Conservation (phyloP, 257 asterid genomes). For the Forsythia suspensa region DNA sequence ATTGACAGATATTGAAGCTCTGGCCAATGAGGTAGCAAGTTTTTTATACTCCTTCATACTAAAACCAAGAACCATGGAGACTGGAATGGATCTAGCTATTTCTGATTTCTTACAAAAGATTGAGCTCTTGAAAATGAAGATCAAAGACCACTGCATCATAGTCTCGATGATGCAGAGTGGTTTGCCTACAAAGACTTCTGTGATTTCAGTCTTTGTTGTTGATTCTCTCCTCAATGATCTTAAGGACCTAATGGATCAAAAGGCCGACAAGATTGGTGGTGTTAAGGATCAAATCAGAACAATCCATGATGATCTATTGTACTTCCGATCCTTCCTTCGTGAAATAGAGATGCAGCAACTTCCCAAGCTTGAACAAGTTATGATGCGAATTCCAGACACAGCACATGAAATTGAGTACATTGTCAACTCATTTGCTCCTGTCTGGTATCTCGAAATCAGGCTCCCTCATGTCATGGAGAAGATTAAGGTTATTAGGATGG, state of each 20-base stretch:
- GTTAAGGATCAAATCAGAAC: background rate
- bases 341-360: background rate
- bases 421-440: conserved; percentile 8
- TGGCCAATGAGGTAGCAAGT: conserved; percentile 4
- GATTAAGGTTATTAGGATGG: background rate
- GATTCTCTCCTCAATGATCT: conserved; percentile 8
- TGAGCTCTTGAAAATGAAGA: background rate
- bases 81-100: too few species aligned
- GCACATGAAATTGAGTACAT: conserved; percentile 14
- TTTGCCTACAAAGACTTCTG: background rate
- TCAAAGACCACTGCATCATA: background rate
- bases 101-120: background rate
- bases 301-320: background rate
- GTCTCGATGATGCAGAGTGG: background rate
- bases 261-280: background rate
- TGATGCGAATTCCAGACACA: background rate
- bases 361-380: background rate
- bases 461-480: background rate
- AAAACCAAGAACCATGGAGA: background rate
- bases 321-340: background rate
- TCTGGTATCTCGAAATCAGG: background rate
- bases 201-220: background rate
- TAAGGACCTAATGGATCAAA: background rate
- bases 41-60: background rate
- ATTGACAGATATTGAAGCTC: background rate